These are phyloP conservation scores for Boletellus ananiceps DNA, from an alignment of 768 basidiomycete species.

Conservation along the genomic window DNA sequence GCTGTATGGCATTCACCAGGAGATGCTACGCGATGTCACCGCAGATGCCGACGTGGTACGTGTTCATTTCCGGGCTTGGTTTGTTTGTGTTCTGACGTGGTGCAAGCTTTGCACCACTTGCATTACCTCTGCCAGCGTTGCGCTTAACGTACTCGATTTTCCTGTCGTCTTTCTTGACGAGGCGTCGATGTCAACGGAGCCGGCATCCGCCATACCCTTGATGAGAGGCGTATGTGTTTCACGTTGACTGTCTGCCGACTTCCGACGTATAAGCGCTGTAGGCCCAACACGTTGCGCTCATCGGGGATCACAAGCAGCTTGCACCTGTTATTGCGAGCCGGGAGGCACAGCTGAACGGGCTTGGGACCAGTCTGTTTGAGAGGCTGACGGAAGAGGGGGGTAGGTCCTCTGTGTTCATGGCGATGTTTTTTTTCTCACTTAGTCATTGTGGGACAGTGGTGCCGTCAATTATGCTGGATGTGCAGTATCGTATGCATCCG, in stretches of 20 bases:
- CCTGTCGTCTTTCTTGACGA: conserved; percentile 93
- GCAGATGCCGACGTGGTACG: conserved; percentile 68
- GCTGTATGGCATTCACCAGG: conserved; percentile 51
- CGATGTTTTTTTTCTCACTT: conserved; percentile 2
- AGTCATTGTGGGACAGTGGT: conserved; percentile 44
- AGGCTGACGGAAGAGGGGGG: conserved; percentile 79
- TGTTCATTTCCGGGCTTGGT: conserved; percentile 13
- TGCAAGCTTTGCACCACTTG: conserved; percentile 84
- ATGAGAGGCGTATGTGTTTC: conserved; percentile 81
- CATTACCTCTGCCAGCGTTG: conserved; percentile 64
- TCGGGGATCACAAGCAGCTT: conserved; percentile 96
- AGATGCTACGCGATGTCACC: conserved; percentile 64
- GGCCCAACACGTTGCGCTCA: conserved; percentile 80
- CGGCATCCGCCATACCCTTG: conserved; percentile 83
- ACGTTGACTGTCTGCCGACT: conserved; percentile 4
- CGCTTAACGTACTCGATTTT: conserved; percentile 74
- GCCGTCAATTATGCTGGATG: conserved; percentile 89
- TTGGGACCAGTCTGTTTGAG: conserved; percentile 84
- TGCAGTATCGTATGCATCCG: conserved; percentile 97
- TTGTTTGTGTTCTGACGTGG: conserved; percentile 7
- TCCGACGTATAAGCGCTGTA: conserved; percentile 30
- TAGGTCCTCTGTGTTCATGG: conserved; percentile 35
- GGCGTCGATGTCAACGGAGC: conserved; percentile 95
- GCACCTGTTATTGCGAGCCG: conserved; percentile 81
- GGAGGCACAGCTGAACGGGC: conserved; percentile 67